Conservation (phyloP, 2,329 filamentous ascomycete species). For the Penicillium sp. region DNA sequence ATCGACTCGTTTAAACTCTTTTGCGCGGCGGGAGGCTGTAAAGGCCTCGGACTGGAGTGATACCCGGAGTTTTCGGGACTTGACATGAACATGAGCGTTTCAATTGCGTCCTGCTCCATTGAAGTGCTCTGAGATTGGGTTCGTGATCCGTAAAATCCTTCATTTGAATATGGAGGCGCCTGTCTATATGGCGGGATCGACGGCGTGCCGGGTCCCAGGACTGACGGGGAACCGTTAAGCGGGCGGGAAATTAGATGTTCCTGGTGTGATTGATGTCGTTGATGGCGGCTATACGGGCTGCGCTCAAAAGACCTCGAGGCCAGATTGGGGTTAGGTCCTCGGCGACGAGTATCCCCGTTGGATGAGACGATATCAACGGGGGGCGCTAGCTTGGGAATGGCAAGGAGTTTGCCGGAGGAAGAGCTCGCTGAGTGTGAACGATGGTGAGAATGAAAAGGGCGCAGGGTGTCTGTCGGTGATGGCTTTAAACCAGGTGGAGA, state of each 20-base stretch:
- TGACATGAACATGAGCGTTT: constrained; percentile 49
- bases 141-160: constrained; percentile 25
- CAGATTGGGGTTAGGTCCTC: constrained; percentile 39
- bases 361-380: constrained; percentile 42
- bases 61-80: constrained; percentile 48
- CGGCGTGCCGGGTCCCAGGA: constrained; percentile 31
- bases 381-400: constrained; percentile 39
- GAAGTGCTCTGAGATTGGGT: constrained; percentile 43
- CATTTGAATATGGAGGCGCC: constrained; percentile 20
- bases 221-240: constrained; percentile 17
- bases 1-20: constrained; percentile 28
- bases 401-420: constrained; percentile 18
- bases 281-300: constrained; percentile 26
- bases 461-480: constrained; percentile 4
- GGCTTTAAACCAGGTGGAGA: constrained; percentile 8
- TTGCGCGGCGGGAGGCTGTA: constrained; percentile 20
- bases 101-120: constrained; percentile 50
- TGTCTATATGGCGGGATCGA: constrained; percentile 26
- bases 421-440: constrained; percentile 17
- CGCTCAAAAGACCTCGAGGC: constrained; percentile 14
- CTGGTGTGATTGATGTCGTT: constrained; percentile 33
- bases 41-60: constrained; percentile 34
- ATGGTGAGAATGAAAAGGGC: constrained; percentile 9
- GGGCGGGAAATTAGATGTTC: constrained; percentile 21
- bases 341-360: constrained; percentile 28